Evolutionary conservation across 306 rosid species (phyloP).

Genomic region (Vicia sativa): DNA sequence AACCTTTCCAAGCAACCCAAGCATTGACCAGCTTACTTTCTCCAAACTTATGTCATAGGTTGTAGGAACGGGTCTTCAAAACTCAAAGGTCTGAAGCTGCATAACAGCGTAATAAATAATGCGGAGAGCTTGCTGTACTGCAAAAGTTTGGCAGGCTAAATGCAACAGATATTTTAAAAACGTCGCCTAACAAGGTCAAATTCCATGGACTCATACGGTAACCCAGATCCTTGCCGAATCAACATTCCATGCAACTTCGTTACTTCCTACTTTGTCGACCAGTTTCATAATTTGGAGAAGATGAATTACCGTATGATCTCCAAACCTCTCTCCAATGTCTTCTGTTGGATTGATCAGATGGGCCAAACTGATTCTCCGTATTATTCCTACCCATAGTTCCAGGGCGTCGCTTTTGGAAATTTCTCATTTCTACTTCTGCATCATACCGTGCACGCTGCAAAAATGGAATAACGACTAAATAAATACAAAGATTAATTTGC

Average conservation of each 20-base stretch:
- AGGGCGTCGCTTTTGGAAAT: slow-evolving; percentile 65
- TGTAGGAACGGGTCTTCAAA: slow-evolving; percentile 19
- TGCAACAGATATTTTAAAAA: slow-evolving; percentile 33
- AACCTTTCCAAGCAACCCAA: slow-evolving; percentile 20
- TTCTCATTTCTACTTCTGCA: slow-evolving; percentile 88
- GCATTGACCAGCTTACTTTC: slow-evolving; percentile 23
- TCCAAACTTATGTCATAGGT: slow-evolving; percentile 21
- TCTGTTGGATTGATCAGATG: slow-evolving; percentile 66
- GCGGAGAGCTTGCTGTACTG: slow-evolving; percentile 12
- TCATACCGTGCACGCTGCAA: slow-evolving; percentile 82
- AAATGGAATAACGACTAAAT: slow-evolving; percentile 25
- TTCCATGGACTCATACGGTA: slow-evolving; percentile 33
- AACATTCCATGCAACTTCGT: slow-evolving; percentile 32
- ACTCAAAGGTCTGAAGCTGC: slow-evolving; percentile 19
- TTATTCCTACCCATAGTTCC: slow-evolving; percentile 66
- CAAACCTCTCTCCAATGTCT: slow-evolving; percentile 75
- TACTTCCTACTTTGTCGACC: slow-evolving; percentile 58
- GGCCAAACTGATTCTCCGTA: slow-evolving; percentile 57
- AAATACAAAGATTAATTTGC: slow-evolving; percentile 24
- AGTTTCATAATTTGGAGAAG: slow-evolving; percentile 60
- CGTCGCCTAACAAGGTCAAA: slow-evolving; percentile 34
- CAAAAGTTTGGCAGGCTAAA: slow-evolving; percentile 8
- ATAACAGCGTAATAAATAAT: slow-evolving; percentile 16
- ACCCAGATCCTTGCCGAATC: slow-evolving; percentile 31
- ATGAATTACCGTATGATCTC: slow-evolving; percentile 59